Evolutionary conservation across 352 stramenopile genomes (phyloP).

Genomic region (Pythium rishiriense): DNA sequence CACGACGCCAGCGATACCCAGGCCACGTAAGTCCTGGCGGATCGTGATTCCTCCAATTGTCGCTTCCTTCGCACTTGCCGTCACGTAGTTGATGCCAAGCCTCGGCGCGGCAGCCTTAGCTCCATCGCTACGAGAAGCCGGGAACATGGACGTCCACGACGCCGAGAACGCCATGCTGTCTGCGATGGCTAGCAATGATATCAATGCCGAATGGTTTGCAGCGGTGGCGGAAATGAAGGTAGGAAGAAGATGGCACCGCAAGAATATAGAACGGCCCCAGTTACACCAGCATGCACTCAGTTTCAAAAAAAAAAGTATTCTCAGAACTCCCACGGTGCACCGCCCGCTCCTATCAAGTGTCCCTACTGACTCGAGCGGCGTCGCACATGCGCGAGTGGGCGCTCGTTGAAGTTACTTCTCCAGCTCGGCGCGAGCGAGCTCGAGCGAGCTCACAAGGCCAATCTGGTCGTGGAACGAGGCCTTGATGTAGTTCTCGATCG

Average conservation of each 20-base stretch:
- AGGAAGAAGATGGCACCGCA: not conserved
- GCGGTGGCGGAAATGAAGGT: not conserved
- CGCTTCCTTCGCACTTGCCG: constrained; percentile 41
- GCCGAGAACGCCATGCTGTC: constrained; percentile 26
- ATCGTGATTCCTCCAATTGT: constrained; percentile 35
- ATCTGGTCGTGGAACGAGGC: constrained; percentile 82
- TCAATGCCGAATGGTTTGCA: not conserved
- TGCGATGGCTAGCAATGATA: not conserved
- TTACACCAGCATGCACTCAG: not conserved
- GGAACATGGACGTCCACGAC: constrained; percentile 44
- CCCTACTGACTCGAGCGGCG: constrained; percentile 3
- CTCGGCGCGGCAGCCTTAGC: constrained; percentile 13
- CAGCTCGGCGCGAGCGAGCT: constrained; percentile 72
- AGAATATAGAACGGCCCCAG: not conserved
- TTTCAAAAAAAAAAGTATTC: constrained; percentile 8
- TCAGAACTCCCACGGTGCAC: not conserved
- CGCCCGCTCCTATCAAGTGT: constrained; percentile 15
- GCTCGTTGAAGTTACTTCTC: constrained; percentile 24
- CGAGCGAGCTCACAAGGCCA: constrained; percentile 81
- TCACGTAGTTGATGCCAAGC: constrained; percentile 62
- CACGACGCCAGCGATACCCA: constrained; percentile 68
- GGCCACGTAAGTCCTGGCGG: constrained; percentile 42
- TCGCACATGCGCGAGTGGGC: not conserved
- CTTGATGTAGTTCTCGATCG: constrained; percentile 76
- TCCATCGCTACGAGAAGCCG: not conserved